A percentile compares a stretch with the other conserved stretches of the same genome.
These are phyloP conservation scores for Luffa acutangula DNA, from an alignment of 306 rosid genomes.

Conservation along the genomic window DNA sequence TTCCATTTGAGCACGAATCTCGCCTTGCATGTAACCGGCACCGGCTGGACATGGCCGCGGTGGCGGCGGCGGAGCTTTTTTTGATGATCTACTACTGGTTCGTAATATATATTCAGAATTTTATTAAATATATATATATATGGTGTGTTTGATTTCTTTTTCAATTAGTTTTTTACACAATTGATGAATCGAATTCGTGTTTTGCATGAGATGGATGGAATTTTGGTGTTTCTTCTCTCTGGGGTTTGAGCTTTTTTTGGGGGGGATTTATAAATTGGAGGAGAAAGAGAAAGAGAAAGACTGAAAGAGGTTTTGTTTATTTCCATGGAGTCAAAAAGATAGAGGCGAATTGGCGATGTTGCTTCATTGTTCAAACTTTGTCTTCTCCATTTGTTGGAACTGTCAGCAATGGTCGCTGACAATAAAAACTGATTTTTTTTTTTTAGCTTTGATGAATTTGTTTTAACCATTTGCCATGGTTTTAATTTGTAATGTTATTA, in stretches of 20 bases:
- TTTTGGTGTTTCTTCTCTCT: not conserved
- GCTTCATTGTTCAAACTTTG: not conserved
- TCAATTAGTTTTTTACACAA: not conserved
- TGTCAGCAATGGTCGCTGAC: not conserved
- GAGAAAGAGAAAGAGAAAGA: not conserved
- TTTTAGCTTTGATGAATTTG: not conserved
- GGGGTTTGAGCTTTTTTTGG: not conserved
- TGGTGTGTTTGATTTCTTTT: not conserved
- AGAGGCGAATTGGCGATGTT: not conserved
- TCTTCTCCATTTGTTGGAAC: constrained; percentile 3
- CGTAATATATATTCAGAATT: not conserved
- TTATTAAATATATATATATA: not conserved
- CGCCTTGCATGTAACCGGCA: not conserved
- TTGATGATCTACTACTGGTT: not conserved
- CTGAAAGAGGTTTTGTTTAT: not conserved
- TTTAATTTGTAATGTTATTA: not conserved
- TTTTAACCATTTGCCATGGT: not conserved
- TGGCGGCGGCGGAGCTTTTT: not conserved
- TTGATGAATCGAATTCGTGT: not conserved
- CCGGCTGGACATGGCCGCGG: not conserved
- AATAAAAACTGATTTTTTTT: not conserved
- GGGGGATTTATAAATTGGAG: not conserved
- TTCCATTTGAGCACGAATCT: not conserved
- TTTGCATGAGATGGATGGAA: not conserved
- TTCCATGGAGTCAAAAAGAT: not conserved